Evolutionary conservation across 495 filamentous ascomycete species (phyloP), one percentile per base, ranked within the genome.

Genomic region (Lichina pygmaea): DNA sequence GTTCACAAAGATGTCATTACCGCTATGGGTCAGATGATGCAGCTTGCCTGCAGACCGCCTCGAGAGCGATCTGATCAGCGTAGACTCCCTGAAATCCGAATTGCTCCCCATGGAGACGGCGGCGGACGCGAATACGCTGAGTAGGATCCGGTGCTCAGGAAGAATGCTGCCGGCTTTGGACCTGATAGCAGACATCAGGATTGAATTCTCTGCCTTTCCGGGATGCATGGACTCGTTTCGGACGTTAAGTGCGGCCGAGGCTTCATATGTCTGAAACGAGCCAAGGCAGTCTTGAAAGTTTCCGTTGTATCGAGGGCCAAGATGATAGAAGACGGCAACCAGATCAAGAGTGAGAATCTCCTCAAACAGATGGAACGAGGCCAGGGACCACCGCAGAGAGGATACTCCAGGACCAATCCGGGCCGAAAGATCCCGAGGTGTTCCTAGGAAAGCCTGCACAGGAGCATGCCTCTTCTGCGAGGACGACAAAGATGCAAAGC

Each of bases 201-300:
- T 86, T 12, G 89, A 94, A 44, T 70, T 75, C 51, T 94, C 85
- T 51, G 86, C 80, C 56, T 84, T 92, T 7, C 84, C 86, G 9
- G 83, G 78, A 56, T 93, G 83, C 24, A 93, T 70, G 43, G 81
- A 70, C 55, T 97, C 89, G 55, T 94, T 93, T 44, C 84, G 78
- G 44, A 94, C 66, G 47, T 86, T 86, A 30, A 97, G 62, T 30
- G 80, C 73, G 13, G 89, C 86, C 24, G 91, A 94, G n/a, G 91
- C 85, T 49, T 77, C 77, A 55, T 95, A 97, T 0, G 89, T 97
- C 55, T 94, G 86, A 54, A 97, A 93, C 12, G 86, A 86, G 8
- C 89, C 89, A 16, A 97, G 66, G 49, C 83, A 85, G 55, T 97
- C 89, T 56, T 97, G 89, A 52, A 86, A 93, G 55, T 94, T 95